Evolutionary conservation across 1,284 basidiomycete species (phyloP).

Genomic region (Leccinum variabile): DNA sequence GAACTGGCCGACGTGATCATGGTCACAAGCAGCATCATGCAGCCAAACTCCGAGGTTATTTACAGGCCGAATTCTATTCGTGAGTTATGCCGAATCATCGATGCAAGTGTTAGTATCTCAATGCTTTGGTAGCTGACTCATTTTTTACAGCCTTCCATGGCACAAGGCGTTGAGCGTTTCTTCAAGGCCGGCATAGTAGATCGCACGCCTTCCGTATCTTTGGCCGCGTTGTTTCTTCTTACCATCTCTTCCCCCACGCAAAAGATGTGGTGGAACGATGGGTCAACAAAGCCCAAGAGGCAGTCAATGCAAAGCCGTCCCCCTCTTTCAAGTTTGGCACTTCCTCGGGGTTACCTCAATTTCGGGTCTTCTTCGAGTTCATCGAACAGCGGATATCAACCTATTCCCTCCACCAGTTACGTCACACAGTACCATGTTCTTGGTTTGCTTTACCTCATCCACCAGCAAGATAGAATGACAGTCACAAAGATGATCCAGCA

Average conservation of each 20-base stretch:
- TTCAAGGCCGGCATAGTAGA: slow-evolving; percentile 99
- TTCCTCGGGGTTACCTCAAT: no score
- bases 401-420: slow-evolving; percentile 84
- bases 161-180: slow-evolving; percentile 97
- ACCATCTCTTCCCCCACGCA: slow-evolving; percentile 92
- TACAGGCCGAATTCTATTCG: slow-evolving; percentile 98
- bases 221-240: slow-evolving; percentile 95
- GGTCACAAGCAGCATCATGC: slow-evolving; percentile 31
- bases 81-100: slow-evolving; percentile 94
- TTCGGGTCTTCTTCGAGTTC: slow-evolving; percentile 45
- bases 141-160: slow-evolving; percentile 81
- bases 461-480: slow-evolving; percentile 98
- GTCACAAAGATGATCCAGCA: slow-evolving; percentile 99
- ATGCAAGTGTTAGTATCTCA: slow-evolving; percentile 58
- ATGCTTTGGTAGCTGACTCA: slow-evolving; percentile 10
- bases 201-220: slow-evolving; percentile 93
- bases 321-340: slow-evolving; percentile 58
- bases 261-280: slow-evolving; percentile 96
- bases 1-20: no score
- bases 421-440: slow-evolving; percentile 98
- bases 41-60: slow-evolving; percentile 97
- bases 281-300: slow-evolving; percentile 98
- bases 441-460: slow-evolving; percentile 91
- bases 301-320: slow-evolving; percentile 86
- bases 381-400: slow-evolving; percentile 66